Base-by-base conservation (phyloP, 805 yeast species). In the Nakazawaea anatomiae region DNA sequence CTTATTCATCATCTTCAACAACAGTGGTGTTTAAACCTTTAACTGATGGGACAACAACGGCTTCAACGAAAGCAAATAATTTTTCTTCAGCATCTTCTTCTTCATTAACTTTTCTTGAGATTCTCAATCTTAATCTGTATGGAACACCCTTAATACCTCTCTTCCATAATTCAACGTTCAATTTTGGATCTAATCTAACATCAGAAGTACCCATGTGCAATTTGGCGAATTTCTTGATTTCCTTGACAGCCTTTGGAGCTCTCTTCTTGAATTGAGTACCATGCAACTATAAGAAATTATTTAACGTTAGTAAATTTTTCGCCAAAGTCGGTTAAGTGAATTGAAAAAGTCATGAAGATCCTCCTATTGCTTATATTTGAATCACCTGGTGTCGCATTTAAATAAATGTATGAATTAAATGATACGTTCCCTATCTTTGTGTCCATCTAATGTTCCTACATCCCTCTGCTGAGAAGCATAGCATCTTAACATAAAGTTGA, bases 191-290 rank as follows among this genome's bases (percentile, higher is more conserved):
- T 70, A 94, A 80, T 84, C 99, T 94, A 76, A 94, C 98, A 75
- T 94, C 99, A 62, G 87, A 77, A 69, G 99, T 94, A 75, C 98
- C 98, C 94, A 94, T 89, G 87, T 92, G 97, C 81, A 89, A 84
- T 75, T 88, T 83, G 72, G 98, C 97, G 75, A 94, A 94, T 80
- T 88, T 90, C 85, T 89, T 92, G 82, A 94, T 91, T 79, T 90
- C 99, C 88, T 89, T 94, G 80, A 92, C 94, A 70, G 99, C 99
- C 75, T 81, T 89, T 80, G 99, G 99, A 72, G 99, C 99, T 83
- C 97, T 90, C 87, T 87, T 88, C 85, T 94, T 94, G 96, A 92
- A 94, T 79, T 89, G 87, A 67, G 86, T 91, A 83, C 98, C 98
- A 80, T 89, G 96, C 75, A 90, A 87, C 95, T 87, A 69, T 44